Evolutionary conservation across 1,284 basidiomycete species (phyloP), one percentile per base, ranked within the genome.

Genomic region (Anthracocystis walkeri): DNA sequence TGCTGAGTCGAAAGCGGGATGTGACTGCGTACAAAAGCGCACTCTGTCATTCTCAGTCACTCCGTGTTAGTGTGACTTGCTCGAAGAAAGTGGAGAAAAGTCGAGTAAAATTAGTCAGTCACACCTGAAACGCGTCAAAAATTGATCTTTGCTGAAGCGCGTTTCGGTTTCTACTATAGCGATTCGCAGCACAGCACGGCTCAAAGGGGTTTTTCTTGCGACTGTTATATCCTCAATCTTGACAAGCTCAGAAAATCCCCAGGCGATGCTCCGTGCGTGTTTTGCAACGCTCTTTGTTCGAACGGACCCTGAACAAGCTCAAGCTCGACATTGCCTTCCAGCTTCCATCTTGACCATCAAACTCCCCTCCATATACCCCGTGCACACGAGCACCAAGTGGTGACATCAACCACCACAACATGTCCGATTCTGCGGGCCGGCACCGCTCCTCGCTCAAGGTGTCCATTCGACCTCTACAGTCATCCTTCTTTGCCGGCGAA

Each of bases 401-500:
- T 38, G 10, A 16, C 18, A 57, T 8, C 31, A 27, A 3, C 14
- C 45, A 42, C 7, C 10, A 10, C 54, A 65, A 31, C 31, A 72
- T 72, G 69, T 52, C 69, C 48, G 29, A 63, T 7, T 18, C 20
- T 18, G 21, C 29, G 14, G 20, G 18, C 4, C 56, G 40, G 3
- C 66, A 69, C 33, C 55, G 18, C 33, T 78, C 77, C 21, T 57
- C 75, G 21, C 60, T 88, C 50, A 84, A 85, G 62, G 86, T 89
- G 31, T 86, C 86, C 0, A 86, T 89, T 53, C 90, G 86, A 0
- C 95, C 95, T 3, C 88, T 91, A 0, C 92, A 94, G 73, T 92
- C 93, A 0, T 93, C 93, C 0, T 97, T 92, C 87, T 97, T 95
- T 85, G 94, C 95, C 1, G 95, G 95, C 67, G 95, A 97, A 85